These are phyloP conservation scores for Anthracocystis setariae DNA, from an alignment of 1,284 basidiomycete genomes.

Conservation along the genomic window DNA sequence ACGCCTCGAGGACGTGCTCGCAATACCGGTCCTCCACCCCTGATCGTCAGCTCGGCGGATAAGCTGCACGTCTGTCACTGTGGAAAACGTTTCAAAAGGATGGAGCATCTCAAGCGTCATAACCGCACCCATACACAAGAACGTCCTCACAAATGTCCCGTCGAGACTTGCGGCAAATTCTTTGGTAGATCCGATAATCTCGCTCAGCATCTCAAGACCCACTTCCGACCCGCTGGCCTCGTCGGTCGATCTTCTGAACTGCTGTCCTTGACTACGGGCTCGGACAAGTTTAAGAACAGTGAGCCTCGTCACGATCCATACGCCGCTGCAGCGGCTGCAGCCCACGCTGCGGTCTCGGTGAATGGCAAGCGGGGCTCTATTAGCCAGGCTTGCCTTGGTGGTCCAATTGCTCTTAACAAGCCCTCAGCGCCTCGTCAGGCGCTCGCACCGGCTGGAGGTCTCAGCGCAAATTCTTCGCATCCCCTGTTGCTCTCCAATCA, in stretches of 20 bases:
- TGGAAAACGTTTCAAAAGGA: conserved; percentile 66
- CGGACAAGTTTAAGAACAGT: conserved; percentile 35
- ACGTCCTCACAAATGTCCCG: conserved; percentile 64
- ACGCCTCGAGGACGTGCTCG: conserved; percentile 43
- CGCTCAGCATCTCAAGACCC: conserved; percentile 67
- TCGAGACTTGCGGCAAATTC: conserved; percentile 63
- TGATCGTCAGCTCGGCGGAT: conserved; percentile 65
- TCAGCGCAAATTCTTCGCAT: conserved; percentile 42
- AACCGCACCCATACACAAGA: conserved; percentile 66
- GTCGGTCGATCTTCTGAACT: conserved; percentile 49
- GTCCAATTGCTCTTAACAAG: conserved; percentile 47
- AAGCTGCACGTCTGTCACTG: conserved; percentile 66
- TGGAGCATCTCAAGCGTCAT: conserved; percentile 68
- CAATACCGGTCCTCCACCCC: conserved; percentile 57
- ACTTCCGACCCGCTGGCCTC: conserved; percentile 57
- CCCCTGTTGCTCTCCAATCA: conserved; percentile 13
- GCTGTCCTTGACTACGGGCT: conserved; percentile 34
- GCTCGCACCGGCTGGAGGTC: conserved; percentile 26
- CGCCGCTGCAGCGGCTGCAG: conserved; percentile 50
- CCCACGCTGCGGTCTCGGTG: conserved; percentile 39
- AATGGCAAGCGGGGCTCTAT: conserved; percentile 31
- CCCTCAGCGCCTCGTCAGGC: conserved; percentile 30
- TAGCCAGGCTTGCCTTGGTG: conserved; percentile 37
- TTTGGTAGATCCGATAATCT: conserved; percentile 67
- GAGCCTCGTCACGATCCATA: conserved; percentile 60